Conservation (phyloP, 2,329 filamentous ascomycete species). For the Paracoccidioides brasiliensis region DNA sequence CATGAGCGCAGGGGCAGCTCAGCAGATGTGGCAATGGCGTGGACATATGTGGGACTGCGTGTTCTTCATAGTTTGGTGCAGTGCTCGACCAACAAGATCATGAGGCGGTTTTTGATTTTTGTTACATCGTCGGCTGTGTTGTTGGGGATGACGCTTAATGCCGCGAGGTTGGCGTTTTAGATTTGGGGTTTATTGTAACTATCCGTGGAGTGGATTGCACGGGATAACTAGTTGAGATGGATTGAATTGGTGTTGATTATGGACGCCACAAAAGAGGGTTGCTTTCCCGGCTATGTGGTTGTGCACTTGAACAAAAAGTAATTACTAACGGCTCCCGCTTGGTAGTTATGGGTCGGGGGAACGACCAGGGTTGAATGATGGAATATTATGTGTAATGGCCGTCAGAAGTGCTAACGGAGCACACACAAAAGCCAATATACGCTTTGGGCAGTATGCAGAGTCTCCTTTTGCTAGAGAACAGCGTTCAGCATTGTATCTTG, state of each 20-base stretch:
- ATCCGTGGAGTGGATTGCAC: background rate
- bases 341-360: too few relatives aligned
- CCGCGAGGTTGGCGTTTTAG: conserved; percentile 5
- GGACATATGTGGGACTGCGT: conserved; percentile 31
- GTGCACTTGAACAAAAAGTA: too few relatives aligned
- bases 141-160: conserved; percentile 19
- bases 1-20: conserved; percentile 9
- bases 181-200: background rate
- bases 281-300: too few relatives aligned
- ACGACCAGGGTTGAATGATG: too few relatives aligned
- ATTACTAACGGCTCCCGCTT: too few relatives aligned
- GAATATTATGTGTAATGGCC: too few relatives aligned
- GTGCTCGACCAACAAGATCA: conserved; percentile 24
- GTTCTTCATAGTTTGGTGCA: conserved; percentile 32
- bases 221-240: too few relatives aligned
- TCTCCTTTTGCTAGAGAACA: background rate
- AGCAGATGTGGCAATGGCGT: conserved; percentile 25
- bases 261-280: too few relatives aligned
- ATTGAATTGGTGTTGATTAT: too few relatives aligned
- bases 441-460: too few relatives aligned
- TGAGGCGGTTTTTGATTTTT: conserved; percentile 25
- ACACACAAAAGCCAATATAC: too few relatives aligned
- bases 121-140: conserved; percentile 19
- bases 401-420: too few relatives aligned
- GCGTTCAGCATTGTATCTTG: background rate